Evolutionary conservation across 768 basidiomycete genomes (phyloP), one percentile per base, ranked within the genome.

Genomic region (Neoboletus magnificus): DNA sequence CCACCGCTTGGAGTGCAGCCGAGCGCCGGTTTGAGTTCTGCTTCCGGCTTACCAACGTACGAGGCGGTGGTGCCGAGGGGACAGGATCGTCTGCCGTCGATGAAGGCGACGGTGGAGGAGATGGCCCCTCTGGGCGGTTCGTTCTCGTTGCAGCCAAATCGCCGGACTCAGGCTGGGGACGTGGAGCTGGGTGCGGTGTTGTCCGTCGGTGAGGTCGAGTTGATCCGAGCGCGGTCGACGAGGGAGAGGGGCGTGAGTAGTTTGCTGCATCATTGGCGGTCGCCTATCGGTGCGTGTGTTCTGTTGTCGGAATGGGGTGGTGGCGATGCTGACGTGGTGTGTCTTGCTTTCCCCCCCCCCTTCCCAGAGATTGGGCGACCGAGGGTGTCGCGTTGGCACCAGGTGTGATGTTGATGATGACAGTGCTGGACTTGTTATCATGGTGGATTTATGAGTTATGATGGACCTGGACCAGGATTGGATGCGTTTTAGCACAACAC

Each of bases 241-340:
- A 50, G 59, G 27, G 70, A 71, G 55, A 78, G 51, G 46, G 36
- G n/a, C 18, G 50, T 68, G 50, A 79, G 84, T 58, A 80, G 77
- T 40, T 70, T 86, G 71, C 77, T 88, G 47, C 76, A 82, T 58
- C 80, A 82, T 59, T 89, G 82, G 73, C 85, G 79, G 42, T 87
- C 85, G 23, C 87, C 87, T 1, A 84, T 89, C 50, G 83, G 87
- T 89, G 51, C 43, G 76, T 71, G 25, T 40, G 12, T 33, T 27
- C 11, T 2, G 2, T 18, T 10, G 20, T 40, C 20, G 18, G 2
- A 2, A 4, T 8, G n/a, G 37, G 3, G 33, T 22, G 27, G 15
- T 5, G 18, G 29, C 35, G 41, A 11, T 30, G 33, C 45, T 60
- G 41, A 59, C 12, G 16, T 35, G 0, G 23, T 3, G 2, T 5